Evolutionary conservation across 768 basidiomycete species (phyloP).

Genomic region (Termitomyces sp.): DNA sequence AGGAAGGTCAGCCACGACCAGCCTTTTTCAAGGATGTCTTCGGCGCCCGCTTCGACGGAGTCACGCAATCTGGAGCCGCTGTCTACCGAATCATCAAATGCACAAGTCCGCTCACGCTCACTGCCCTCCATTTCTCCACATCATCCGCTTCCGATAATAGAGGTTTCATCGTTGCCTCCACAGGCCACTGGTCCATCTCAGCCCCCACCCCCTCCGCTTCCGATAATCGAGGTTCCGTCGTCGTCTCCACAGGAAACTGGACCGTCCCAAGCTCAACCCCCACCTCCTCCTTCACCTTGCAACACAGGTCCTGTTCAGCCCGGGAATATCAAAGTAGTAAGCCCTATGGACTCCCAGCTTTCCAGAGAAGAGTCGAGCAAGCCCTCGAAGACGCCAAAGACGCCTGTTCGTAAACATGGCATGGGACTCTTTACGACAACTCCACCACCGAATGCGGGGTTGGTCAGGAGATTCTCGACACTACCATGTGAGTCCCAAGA

Average conservation of each 20-base stretch:
- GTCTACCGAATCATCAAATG: not conserved
- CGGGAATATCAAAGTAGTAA: too few species aligned
- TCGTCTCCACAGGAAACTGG: not conserved
- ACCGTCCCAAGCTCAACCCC: not conserved
- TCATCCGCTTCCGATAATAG: not conserved
- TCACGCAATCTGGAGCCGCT: not conserved
- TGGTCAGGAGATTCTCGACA: not conserved
- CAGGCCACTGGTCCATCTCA: not conserved
- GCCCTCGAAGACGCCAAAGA: not conserved
- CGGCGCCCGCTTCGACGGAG: not conserved
- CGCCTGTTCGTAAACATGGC: slow-evolving; percentile 8
- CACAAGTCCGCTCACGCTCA: not conserved
- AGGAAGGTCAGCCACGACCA: slow-evolving; percentile 14
- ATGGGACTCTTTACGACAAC: slow-evolving; percentile 7
- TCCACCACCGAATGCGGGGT: slow-evolving; percentile 5
- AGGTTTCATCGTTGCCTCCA: not conserved
- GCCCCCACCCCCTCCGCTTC: not conserved
- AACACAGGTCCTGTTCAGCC: not conserved
- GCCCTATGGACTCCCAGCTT: not conserved
- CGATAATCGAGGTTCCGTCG: not conserved
- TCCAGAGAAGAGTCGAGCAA: not conserved
- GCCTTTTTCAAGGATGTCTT: slow-evolving; percentile 6
- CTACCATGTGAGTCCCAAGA: not conserved
- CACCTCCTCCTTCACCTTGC: not conserved
- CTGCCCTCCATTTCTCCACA: not conserved